Conservation (phyloP, 345 rosid species). For the Arabidopsis arenosa region DNA sequence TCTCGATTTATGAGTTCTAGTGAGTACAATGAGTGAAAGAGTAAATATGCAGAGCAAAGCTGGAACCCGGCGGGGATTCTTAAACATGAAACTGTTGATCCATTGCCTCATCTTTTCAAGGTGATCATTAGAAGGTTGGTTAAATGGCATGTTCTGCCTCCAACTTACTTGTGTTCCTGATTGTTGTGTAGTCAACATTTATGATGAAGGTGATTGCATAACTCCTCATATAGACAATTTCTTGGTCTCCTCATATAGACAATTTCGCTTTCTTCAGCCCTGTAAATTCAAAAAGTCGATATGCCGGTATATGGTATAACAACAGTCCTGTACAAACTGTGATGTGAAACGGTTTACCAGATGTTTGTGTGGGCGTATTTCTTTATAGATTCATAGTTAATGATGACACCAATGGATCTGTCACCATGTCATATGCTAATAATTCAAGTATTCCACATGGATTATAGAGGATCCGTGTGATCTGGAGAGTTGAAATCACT, state of each 20-base stretch:
- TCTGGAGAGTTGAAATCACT: too few species aligned
- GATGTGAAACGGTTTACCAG: constrained; percentile 49
- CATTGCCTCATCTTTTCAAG: constrained; percentile 56
- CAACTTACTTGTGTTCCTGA: constrained; percentile 59
- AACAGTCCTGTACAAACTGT: too few species aligned
- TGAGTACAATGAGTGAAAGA: not conserved
- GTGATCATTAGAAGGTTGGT: constrained; percentile 58
- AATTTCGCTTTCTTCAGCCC: too few species aligned
- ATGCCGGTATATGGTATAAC: too few species aligned
- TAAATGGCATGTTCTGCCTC: constrained; percentile 60
- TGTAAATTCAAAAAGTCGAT: too few species aligned
- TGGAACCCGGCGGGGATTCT: constrained; percentile 57
- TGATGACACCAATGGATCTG: constrained; percentile 30
- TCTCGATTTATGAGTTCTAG: not conserved
- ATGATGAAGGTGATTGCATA: constrained; percentile 69
- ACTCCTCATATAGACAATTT: constrained; percentile 70
- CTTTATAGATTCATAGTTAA: constrained; percentile 43
- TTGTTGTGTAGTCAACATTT: constrained; percentile 69
- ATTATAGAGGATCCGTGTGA: constrained; percentile 17
- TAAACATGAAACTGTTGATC: constrained; percentile 60
- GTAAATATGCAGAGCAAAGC: constrained; percentile 48
- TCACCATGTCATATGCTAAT: constrained; percentile 32
- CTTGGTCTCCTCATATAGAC: too few species aligned
- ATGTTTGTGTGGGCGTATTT: constrained; percentile 32
- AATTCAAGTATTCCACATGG: constrained; percentile 43